Evolutionary conservation across 108 stramenopile species (phyloP), one percentile per base, ranked within the genome.

Genomic region (Mediolabrus comicus): DNA sequence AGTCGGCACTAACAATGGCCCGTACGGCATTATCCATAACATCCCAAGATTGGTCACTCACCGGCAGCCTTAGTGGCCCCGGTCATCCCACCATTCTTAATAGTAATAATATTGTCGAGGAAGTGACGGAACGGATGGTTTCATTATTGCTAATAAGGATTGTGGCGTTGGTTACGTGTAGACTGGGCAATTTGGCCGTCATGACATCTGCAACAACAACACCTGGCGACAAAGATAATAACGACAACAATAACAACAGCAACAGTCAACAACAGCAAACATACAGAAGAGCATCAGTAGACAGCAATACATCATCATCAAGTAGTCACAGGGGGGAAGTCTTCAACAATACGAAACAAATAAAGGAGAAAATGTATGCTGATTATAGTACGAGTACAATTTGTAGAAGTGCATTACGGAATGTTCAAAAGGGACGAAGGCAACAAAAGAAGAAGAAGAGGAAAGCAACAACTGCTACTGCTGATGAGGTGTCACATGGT

Each of bases 71-170:
- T n/a, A n/a, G 46, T 60, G 69, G 69, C 0, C 59, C 43, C 8
- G 59, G 49, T 22, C 43, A 16, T 9, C 38, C 30, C 12, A 13
- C 29, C 24, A 14, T 51, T 9, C 12, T 4, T 17, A 30, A 59
- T 57, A 41, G 25, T 30, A 52, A 29, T 51, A 25, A 25, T 0
- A 54, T 49, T 7, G 53, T 63, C 24, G 31, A 59, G 10, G 43
- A 59, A 24, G 69, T 75, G 24, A 75, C 81, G 11, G 82, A 86
- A 13, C 79, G 88, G 6, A 62, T 88, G n/a, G 86, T 87, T 8
- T 60, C 87, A 9, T 61, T 92, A 41, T 58, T 92, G 28, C 39
- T 89, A 49, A 75, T 89, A 41, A 74, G 88, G 25, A 82, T 88
- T 27, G 82, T 86, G 19, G 88, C 87, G 4, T 65, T 85, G 54